Base-by-base conservation (phyloP, 768 basidiomycete genomes). In the Trametes cingulata region DNA sequence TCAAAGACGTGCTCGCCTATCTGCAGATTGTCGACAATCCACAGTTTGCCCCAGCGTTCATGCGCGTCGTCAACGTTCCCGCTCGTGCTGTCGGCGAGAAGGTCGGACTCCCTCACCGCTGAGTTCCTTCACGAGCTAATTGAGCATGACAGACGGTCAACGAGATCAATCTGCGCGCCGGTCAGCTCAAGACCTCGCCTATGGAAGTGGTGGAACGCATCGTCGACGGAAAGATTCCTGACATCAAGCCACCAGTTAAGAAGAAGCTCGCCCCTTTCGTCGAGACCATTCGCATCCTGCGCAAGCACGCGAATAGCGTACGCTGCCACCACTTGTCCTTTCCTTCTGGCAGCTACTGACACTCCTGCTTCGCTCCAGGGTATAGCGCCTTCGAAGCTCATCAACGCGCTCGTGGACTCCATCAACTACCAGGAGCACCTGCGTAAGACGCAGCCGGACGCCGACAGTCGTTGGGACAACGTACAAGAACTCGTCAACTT, bases 401-500 rank as follows among this genome's bases (percentile, higher is more conserved):
- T 95, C 64, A 78, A 77, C 6, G 72, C 76, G 8, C 73, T 91
- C 0, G 63, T 90, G 2, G 78, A 83, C 6, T 68, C 84, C 50
- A 80, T 87, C 27, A 76, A 80, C 7, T 95, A 93, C 69, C 78
- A 86, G 66, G 82, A 80, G 12, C 80, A 93, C 68, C 75, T 95
- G 40, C 83, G 80, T 69, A 85, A 83, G 66, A 85, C 85, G 0
- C 84, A 90, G 50, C 78, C 79, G n/a, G 92, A 94, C 59, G 87
- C 81, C 77, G 86, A 89, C 40, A 82, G 80, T 39, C 77, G 91
- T 39, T 89, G 88, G 90, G 90, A 93, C 73, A 96, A 96, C 71
- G 85, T 95, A 1, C 80, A 88, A 65, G 93, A 95, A 73, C 76
- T 96, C 64, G 85, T 91, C 56, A 86, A 80, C n/a, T 91, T 90